Conservation (phyloP, 139 green algal genomes). For the Tetraselmis chui region DNA sequence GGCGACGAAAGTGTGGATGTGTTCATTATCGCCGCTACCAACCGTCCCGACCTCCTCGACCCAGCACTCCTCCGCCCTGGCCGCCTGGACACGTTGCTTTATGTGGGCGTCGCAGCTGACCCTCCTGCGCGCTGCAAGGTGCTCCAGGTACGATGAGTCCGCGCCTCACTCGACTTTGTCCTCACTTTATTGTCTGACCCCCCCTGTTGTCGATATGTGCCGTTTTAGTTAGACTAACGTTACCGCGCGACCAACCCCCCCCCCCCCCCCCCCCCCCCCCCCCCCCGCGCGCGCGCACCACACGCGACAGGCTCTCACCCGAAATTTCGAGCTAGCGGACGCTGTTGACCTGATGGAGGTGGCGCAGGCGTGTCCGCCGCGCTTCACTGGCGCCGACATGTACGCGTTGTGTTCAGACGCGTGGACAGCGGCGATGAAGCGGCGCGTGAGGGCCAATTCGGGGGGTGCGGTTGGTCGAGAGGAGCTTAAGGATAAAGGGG, state of each 20-base stretch:
- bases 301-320: conserved; percentile 80
- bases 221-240: too few relatives aligned
- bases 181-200: too few relatives aligned
- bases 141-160: conserved; percentile 21
- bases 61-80: conserved; percentile 80
- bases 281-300: too few relatives aligned
- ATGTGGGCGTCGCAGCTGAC: conserved; percentile 60
- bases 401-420: conserved; percentile 90
- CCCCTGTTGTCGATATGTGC: too few relatives aligned
- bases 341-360: conserved; percentile 61
- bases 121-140: neutral
- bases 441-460: conserved; percentile 19
- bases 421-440: conserved; percentile 74
- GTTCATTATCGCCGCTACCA: conserved; percentile 68
- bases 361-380: conserved; percentile 39
- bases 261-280: neutral
- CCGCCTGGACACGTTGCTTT: conserved; percentile 85
- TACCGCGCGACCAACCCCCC: too few relatives aligned
- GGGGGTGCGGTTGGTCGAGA: neutral
- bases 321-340: conserved; percentile 66
- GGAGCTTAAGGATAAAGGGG: too few relatives aligned
- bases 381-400: conserved; percentile 84
- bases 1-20: conserved; percentile 32
- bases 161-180: too few relatives aligned
- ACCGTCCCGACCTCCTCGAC: conserved; percentile 93